Evolutionary conservation across 179 eudicot species (phyloP), one percentile per base, ranked within the genome.

Genomic region (Heliamphora pulchella): DNA sequence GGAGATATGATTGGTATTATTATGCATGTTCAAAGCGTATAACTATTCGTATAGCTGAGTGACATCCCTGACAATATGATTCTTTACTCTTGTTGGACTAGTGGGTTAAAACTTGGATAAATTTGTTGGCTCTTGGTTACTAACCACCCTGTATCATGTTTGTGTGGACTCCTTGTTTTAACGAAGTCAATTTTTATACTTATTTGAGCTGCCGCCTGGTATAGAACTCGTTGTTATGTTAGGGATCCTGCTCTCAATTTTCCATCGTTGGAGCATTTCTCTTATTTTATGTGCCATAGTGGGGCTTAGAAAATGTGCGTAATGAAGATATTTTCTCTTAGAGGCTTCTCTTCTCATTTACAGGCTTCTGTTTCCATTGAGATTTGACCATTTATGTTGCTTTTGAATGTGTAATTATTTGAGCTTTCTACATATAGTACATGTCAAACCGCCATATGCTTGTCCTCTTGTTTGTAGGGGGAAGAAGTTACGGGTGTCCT

Each of bases 401-500:
- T 64, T 15, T 74, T 39, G 46, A 55, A 39, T 74, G 22, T 53
- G 64, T 39, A 11, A 39, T 55, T 9, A 11, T 54, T 74, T 9
- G 1, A 54, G 31, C 77, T 17, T 59, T 22, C 13, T 54, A 55
- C 3, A 5, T 14, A 74, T 39, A 6, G 47, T 63, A 14, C 77
- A 41, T 15, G 15, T 20, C 69, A 18, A 63, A 6, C 48, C 47
- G 13, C 47, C 13, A 15, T 6, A 73, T 61, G 61, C 48, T 58
- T 58, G 62, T 31, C 63, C 31, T 74, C 69, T 41, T 87, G 68
- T 68, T 77, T 81, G 86, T 89, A 96, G 99, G 99, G 46, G 99
- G 99, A 65, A 81, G 78, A 77, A 96, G 99, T 84, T 94, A 88
- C 80, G 98, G 99, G 74, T 96, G 99, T 77, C 86, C 83, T 47